These are phyloP conservation scores for Phycomyces blakesleeanus DNA, from an alignment of 192 early-diverging fungal genomes.

Conservation along the genomic window DNA sequence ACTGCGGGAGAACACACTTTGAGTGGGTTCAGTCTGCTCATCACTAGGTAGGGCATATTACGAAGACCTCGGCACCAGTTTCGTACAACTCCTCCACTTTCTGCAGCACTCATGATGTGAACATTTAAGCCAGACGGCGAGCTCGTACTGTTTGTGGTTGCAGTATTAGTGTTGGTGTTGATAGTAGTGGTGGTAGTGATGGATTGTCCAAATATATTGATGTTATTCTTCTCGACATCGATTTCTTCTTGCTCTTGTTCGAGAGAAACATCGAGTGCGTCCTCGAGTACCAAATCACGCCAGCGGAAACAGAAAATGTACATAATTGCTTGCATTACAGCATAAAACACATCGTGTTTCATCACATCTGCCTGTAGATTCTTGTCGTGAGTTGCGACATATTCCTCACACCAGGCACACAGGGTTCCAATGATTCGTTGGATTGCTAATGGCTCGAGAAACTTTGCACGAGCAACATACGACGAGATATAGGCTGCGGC, in stretches of 20 bases:
- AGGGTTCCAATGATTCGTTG: slow-evolving; percentile 66
- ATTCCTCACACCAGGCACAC: slow-evolving; percentile 60
- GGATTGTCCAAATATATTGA: no score
- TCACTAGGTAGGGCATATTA: slow-evolving; percentile 69
- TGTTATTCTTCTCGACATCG: neutral
- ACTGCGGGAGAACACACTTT: slow-evolving; percentile 75
- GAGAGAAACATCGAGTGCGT: slow-evolving; percentile 10
- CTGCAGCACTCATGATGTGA: slow-evolving; percentile 2
- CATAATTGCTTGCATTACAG: slow-evolving; percentile 80
- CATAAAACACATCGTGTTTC: slow-evolving; percentile 79
- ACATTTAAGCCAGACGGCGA: neutral
- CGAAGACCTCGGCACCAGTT: slow-evolving; percentile 63
- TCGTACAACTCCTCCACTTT: slow-evolving; percentile 11
- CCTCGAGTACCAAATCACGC: slow-evolving; percentile 66
- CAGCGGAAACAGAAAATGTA: slow-evolving; percentile 96
- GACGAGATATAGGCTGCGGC: slow-evolving; percentile 83
- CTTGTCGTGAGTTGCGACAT: slow-evolving; percentile 64
- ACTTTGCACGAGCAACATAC: slow-evolving; percentile 84
- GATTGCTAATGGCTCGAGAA: slow-evolving; percentile 60
- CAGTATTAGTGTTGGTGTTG: no score
- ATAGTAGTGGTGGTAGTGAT: no score
- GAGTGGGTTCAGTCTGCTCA: slow-evolving; percentile 77
- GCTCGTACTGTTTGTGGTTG: no score
- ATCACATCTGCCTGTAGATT: slow-evolving; percentile 47
- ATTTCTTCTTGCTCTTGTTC: slow-evolving; percentile 17